Percentiles rank a stretch among this genome's conserved stretches.
Evolutionary conservation across 306 rosid genomes (phyloP).

Genomic region (Biancaea sappan): DNA sequence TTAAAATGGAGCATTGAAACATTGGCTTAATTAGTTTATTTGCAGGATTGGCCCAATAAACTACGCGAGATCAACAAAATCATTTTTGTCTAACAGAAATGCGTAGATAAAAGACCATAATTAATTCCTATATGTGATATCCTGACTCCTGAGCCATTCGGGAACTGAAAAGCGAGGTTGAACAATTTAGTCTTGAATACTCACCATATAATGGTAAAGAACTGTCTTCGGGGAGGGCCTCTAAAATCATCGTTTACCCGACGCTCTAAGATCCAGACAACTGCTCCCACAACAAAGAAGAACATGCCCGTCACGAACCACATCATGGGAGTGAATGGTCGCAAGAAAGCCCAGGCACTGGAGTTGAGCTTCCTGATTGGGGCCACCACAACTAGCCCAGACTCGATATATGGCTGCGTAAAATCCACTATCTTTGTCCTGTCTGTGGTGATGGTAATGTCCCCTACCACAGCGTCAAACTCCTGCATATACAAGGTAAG

Average conservation of each 20-base stretch:
- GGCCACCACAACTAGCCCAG: conserved; percentile 79
- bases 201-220: conserved; percentile 70
- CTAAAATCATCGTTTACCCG: conserved; percentile 72
- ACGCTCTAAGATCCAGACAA: conserved; percentile 81
- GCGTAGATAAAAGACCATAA: no score
- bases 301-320: conserved; percentile 65
- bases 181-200: not conserved
- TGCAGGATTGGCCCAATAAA: no score
- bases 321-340: conserved; percentile 69
- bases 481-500: conserved; percentile 39
- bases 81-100: no score
- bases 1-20: no score
- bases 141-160: no score
- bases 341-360: conserved; percentile 77
- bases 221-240: conserved; percentile 67
- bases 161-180: not conserved
- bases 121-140: no score
- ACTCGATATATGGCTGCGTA: conserved; percentile 79
- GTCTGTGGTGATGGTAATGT: conserved; percentile 69
- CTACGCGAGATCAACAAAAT: no score
- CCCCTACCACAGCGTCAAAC: conserved; percentile 76
- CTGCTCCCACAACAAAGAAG: conserved; percentile 70
- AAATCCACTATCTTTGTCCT: conserved; percentile 79
- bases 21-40: no score
- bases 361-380: conserved; percentile 57